These are phyloP conservation scores for Microglena sp. DNA, from an alignment of 139 green algal species.

Conservation along the genomic window DNA sequence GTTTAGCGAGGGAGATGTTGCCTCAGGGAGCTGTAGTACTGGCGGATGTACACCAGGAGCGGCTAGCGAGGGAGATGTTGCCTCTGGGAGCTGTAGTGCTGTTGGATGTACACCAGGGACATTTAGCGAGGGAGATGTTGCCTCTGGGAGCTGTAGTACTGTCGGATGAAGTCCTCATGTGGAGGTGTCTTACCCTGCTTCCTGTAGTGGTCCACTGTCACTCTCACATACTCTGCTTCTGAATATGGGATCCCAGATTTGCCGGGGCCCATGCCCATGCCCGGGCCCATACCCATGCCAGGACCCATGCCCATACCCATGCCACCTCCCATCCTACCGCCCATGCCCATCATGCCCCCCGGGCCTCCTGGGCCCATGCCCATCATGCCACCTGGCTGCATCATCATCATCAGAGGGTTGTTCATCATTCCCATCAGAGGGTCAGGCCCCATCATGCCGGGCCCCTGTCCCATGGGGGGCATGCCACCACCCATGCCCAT, in stretches of 20 bases:
- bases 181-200: slow-evolving; percentile 15
- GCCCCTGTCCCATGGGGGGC: slow-evolving; percentile 5
- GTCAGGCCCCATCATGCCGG: neutral
- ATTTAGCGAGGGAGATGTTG: no score
- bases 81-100: no score
- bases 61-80: no score
- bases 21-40: no score
- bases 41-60: no score
- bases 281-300: neutral
- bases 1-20: no score
- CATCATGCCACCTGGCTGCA: slow-evolving; percentile 6
- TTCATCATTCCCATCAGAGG: neutral
- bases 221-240: slow-evolving; percentile 16
- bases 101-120: no score
- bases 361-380: neutral
- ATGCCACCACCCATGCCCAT: slow-evolving; percentile 7
- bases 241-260: slow-evolving; percentile 8
- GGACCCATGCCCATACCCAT: slow-evolving; percentile 6
- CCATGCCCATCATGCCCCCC: neutral
- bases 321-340: neutral
- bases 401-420: slow-evolving; percentile 2
- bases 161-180: slow-evolving; percentile 13
- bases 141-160: slow-evolving; percentile 21
- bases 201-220: slow-evolving; percentile 13
- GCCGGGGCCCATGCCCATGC: slow-evolving; percentile 8